Percentiles rank a stretch among this genome's conserved stretches.
Evolutionary conservation across 441 rosid genomes (phyloP).

Genomic region (Jatropha multifida): DNA sequence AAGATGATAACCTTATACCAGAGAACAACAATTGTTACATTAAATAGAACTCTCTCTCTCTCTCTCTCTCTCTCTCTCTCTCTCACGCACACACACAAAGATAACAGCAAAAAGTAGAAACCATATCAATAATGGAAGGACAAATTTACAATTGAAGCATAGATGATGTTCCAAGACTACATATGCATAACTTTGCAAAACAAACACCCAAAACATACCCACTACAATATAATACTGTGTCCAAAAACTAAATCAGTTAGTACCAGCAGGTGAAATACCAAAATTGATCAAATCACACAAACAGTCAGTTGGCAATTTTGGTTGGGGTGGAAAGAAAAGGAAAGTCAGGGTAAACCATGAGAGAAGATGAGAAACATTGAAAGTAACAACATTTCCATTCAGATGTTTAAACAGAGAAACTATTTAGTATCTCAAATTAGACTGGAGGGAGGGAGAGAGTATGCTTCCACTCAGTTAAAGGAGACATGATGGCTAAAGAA

Average conservation of each 20-base stretch:
- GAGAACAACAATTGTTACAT: neutral
- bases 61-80: no score
- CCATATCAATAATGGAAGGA: neutral
- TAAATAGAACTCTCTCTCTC: neutral
- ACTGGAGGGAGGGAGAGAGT: neutral
- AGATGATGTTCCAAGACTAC: neutral
- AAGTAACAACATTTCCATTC: neutral
- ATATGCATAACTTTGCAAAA: neutral
- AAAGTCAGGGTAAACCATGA: neutral
- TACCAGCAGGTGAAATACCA: neutral
- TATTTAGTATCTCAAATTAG: neutral
- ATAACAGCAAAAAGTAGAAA: neutral
- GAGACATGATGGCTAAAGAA: neutral
- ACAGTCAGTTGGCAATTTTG: neutral
- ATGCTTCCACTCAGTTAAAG: neutral
- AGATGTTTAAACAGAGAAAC: neutral
- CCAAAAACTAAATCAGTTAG: conserved; percentile 1
- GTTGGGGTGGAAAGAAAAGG: neutral
- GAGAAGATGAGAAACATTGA: neutral
- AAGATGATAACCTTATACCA: neutral
- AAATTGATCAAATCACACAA: neutral
- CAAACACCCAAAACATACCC: neutral
- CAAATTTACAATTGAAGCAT: neutral
- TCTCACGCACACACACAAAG: no score
- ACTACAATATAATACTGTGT: neutral